phyloP scores from a whole-genome alignment of 805 yeast species.

The Kazachstania martiniae region DNA sequence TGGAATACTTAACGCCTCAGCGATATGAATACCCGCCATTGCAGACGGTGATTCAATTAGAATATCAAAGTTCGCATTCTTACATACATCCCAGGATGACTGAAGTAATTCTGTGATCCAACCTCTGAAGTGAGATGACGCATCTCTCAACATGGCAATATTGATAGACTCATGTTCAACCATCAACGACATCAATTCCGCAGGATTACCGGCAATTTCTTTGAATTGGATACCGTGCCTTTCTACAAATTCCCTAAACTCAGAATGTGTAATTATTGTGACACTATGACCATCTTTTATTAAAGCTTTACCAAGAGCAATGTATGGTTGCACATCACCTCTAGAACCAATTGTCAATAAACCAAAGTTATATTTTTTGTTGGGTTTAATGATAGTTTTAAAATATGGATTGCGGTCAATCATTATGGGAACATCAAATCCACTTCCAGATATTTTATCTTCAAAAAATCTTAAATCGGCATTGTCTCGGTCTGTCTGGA shows the following conservation, averaged over 20 bases:
- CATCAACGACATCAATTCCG: constrained; percentile 85
- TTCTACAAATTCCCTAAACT: constrained; percentile 67
- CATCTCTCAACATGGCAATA: constrained; percentile 73
- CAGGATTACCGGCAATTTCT: constrained; percentile 85
- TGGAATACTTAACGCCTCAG: constrained; percentile 83
- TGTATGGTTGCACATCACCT: constrained; percentile 95
- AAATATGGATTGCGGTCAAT: constrained; percentile 53
- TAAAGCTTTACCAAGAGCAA: constrained; percentile 76
- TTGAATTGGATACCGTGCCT: constrained; percentile 56
- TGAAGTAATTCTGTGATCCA: constrained; percentile 72
- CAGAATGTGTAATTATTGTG: constrained; percentile 75
- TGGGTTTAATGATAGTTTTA: constrained; percentile 42
- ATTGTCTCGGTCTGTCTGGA: constrained; percentile 28
- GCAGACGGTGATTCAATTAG: constrained; percentile 94
- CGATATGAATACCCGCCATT: constrained; percentile 91
- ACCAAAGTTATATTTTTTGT: constrained; percentile 46
- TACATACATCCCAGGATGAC: constrained; percentile 82
- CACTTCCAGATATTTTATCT: constrained; percentile 50
- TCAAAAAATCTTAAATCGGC: constrained; percentile 61
- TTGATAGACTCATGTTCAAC: constrained; percentile 84
- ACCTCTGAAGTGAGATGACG: constrained; percentile 61
- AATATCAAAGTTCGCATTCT: constrained; percentile 48
- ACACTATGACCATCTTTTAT: constrained; percentile 74
- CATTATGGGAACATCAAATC: constrained; percentile 57
- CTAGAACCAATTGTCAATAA: constrained; percentile 86